These are phyloP conservation scores for Lentinula raphanica DNA, from an alignment of 768 basidiomycete species.

Conservation along the genomic window DNA sequence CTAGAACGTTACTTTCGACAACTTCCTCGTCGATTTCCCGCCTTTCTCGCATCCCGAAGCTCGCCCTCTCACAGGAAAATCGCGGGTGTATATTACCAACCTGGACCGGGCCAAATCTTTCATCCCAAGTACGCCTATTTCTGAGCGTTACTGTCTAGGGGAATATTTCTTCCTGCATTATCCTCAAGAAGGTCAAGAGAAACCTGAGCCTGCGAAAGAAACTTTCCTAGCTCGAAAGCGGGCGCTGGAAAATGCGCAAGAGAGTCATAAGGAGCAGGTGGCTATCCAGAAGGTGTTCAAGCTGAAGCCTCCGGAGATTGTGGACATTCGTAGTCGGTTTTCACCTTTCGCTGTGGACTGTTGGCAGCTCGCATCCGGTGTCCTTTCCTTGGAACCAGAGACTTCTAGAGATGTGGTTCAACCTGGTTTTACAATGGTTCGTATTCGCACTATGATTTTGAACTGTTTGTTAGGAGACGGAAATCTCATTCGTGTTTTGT, in stretches of 20 bases:
- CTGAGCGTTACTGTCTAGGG: neutral
- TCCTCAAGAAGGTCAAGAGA: neutral
- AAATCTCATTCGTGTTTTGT: too few species aligned
- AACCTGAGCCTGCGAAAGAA: neutral
- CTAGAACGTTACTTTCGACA: neutral
- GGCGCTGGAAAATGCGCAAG: neutral
- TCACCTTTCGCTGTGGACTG: conserved; percentile 6
- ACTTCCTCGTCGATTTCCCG: neutral
- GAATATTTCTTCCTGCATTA: neutral
- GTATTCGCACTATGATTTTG: too few species aligned
- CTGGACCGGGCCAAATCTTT: neutral
- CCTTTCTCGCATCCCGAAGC: neutral
- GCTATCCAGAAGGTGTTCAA: neutral
- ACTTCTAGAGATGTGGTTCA: neutral
- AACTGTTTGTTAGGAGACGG: too few species aligned
- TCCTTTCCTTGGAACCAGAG: neutral
- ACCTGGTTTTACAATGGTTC: neutral
- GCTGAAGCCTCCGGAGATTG: neutral
- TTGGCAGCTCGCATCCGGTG: neutral
- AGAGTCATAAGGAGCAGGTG: neutral
- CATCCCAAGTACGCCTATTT: neutral
- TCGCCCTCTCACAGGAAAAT: neutral
- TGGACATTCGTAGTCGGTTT: neutral
- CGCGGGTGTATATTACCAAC: neutral
- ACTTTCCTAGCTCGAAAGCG: neutral